phyloP scores from a whole-genome alignment of 345 rosid genomes.

The Barbarea vulgaris region DNA sequence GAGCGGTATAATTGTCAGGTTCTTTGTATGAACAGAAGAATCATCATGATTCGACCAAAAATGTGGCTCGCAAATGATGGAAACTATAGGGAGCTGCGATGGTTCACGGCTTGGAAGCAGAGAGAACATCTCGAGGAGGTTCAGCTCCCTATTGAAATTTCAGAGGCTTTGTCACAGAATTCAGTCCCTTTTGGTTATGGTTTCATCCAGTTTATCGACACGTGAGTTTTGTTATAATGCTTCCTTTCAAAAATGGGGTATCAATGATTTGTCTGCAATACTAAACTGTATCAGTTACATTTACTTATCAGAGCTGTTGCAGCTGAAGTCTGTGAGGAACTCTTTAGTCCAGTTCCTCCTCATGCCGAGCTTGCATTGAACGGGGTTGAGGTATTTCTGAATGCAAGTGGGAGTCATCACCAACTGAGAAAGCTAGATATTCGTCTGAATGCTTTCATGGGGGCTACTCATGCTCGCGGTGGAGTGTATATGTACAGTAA shows the following conservation, averaged over 20 bases:
- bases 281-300: slow-evolving; percentile 13
- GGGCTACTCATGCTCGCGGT: slow-evolving; percentile 83
- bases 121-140: slow-evolving; percentile 70
- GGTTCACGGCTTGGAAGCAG: slow-evolving; percentile 93
- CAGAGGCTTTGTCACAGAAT: slow-evolving; percentile 74
- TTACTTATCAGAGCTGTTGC: slow-evolving; percentile 75
- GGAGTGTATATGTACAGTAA: slow-evolving; percentile 98
- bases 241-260: slow-evolving; percentile 23
- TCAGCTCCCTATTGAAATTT: slow-evolving; percentile 70
- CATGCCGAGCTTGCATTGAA: slow-evolving; percentile 96
- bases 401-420: slow-evolving; percentile 98
- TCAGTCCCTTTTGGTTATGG: slow-evolving; percentile 91
- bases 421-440: slow-evolving; percentile 84
- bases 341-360: slow-evolving; percentile 76
- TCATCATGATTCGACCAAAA: slow-evolving; percentile 89
- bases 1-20: slow-evolving; percentile 96
- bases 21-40: slow-evolving; percentile 74
- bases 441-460: slow-evolving; percentile 72
- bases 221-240: slow-evolving; percentile 52
- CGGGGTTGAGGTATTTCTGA: slow-evolving; percentile 95
- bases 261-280: not conserved
- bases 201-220: slow-evolving; percentile 77
- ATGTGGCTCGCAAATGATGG: slow-evolving; percentile 96
- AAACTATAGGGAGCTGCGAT: slow-evolving; percentile 81
- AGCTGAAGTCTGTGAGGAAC: slow-evolving; percentile 93